Evolutionary conservation across 1,139 yeast genomes (phyloP).

Genomic region (Zhuliangozyma blackwelliae): DNA sequence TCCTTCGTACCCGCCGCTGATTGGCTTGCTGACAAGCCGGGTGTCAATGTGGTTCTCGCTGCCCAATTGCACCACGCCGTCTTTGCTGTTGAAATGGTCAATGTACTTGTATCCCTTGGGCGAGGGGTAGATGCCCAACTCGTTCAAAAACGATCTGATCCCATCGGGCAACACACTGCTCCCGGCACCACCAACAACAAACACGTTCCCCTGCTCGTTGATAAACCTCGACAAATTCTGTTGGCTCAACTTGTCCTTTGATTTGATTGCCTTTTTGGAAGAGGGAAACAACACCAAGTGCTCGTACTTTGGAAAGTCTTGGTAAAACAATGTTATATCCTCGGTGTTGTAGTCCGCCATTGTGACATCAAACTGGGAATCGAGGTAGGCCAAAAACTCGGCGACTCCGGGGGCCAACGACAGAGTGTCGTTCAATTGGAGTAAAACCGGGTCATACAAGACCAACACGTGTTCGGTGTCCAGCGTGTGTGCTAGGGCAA

Average conservation of each 20-base stretch:
- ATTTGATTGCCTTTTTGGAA: conserved; percentile 28
- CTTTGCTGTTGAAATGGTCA: conserved; percentile 55
- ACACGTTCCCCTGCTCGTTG: conserved; percentile 66
- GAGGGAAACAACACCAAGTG: conserved; percentile 39
- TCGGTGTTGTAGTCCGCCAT: conserved; percentile 25
- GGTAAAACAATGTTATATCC: conserved; percentile 21
- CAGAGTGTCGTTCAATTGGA: conserved; percentile 18
- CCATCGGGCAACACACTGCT: conserved; percentile 55
- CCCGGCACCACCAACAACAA: conserved; percentile 48
- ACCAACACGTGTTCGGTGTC: conserved; percentile 21
- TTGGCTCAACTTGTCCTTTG: conserved; percentile 30
- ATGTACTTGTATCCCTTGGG: conserved; percentile 65
- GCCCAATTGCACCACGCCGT: conserved; percentile 23
- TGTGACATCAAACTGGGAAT: conserved; percentile 19
- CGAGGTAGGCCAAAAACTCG: conserved; percentile 19
- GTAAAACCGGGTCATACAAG: conserved; percentile 26
- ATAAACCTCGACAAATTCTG: conserved; percentile 45
- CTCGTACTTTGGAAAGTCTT: conserved; percentile 22
- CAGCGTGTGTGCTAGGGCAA: conserved; percentile 7
- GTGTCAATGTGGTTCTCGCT: conserved; percentile 22
- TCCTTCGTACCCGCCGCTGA: conserved; percentile 27
- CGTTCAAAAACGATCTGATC: conserved; percentile 63
- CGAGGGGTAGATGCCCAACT: conserved; percentile 80
- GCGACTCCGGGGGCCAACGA: conserved; percentile 16
- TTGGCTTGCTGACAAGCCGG: conserved; percentile 19